These are phyloP conservation scores for Botryotinia narcissicola DNA, from an alignment of 2,329 filamentous ascomycete species.

Conservation along the genomic window DNA sequence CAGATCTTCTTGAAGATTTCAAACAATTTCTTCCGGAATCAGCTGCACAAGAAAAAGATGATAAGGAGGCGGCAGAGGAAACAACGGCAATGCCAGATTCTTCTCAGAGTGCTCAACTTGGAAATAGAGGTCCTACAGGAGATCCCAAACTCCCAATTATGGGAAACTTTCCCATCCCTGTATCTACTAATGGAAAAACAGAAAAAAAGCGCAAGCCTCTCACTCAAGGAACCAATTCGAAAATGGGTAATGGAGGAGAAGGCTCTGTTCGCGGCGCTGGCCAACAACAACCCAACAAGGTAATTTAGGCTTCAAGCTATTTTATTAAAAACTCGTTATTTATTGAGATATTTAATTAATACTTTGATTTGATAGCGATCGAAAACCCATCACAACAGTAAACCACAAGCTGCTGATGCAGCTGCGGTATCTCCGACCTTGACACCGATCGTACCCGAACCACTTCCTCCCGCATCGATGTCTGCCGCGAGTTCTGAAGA, in stretches of 20 bases:
- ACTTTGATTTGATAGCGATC: slow-evolving; percentile 49
- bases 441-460: slow-evolving; percentile 83
- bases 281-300: slow-evolving; percentile 47
- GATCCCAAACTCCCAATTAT: slow-evolving; percentile 82
- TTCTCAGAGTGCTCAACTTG: slow-evolving; percentile 53
- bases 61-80: slow-evolving; percentile 64
- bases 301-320: slow-evolving; percentile 36
- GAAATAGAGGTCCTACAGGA: slow-evolving; percentile 42
- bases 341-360: slow-evolving; percentile 16
- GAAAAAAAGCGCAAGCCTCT: slow-evolving; percentile 78
- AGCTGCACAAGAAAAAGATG: slow-evolving; percentile 63
- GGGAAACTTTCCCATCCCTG: slow-evolving; percentile 83
- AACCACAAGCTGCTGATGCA: slow-evolving; percentile 40
- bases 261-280: slow-evolving; percentile 33
- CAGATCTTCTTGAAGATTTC: slow-evolving; percentile 94
- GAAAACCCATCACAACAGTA: slow-evolving; percentile 63
- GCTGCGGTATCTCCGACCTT: slow-evolving; percentile 71
- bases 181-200: slow-evolving; percentile 68
- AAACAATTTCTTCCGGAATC: slow-evolving; percentile 98
- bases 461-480: slow-evolving; percentile 72
- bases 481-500: slow-evolving; percentile 79
- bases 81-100: slow-evolving; percentile 44
- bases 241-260: slow-evolving; percentile 31
- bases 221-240: slow-evolving; percentile 38
- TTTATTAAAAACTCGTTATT: not conserved